Evolutionary conservation across 179 eudicot genomes (phyloP), one percentile per base, ranked within the genome.

Genomic region (Corrigiola litoralis): DNA sequence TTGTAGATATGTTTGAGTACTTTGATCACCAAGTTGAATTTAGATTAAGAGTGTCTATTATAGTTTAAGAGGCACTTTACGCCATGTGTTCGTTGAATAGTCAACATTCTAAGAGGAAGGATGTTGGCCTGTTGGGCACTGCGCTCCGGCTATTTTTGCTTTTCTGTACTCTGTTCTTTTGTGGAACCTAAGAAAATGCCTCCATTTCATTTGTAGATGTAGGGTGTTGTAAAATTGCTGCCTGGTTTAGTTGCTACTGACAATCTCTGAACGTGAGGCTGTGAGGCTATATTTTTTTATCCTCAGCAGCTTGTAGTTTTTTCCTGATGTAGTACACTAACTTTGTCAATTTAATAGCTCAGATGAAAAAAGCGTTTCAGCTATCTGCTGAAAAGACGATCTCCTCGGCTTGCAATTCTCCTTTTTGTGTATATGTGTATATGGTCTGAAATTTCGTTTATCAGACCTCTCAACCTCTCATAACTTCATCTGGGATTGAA

Each of bases 281-380:
- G 14, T 16, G 28, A 40, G 66, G 40, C 18, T 36, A 14, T 28
- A 23, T 37, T 41, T 41, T n/a, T n/a, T n/a, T n/a, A 45, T 61
- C 34, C 67, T 32, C 53, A n/a, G 52, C 53, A 40, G 51, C 49
- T 58, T n/a, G n/a, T 37, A 52, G 58, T 12, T 61, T 6, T 40
- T 56, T 50, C 6, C 51, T 48, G 10, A 20, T 38, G 51, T 17
- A 49, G 33, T 49, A 49, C 5, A n/a, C n/a, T n/a, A n/a, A n/a
- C n/a, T n/a, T n/a, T n/a, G n/a, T n/a, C n/a, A n/a, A n/a, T n/a
- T n/a, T n/a, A n/a, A n/a, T n/a, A n/a, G n/a, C n/a, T n/a, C n/a
- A n/a, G n/a, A n/a, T n/a, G n/a, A n/a, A 0, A 12, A 36, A 49
- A 10, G 17, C 8, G 13, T 40, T 21, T 52, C 61, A 40, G 37